Evolutionary conservation across 139 green algal species (phyloP).

Genomic region (Chlamydomonas asymmetrica): DNA sequence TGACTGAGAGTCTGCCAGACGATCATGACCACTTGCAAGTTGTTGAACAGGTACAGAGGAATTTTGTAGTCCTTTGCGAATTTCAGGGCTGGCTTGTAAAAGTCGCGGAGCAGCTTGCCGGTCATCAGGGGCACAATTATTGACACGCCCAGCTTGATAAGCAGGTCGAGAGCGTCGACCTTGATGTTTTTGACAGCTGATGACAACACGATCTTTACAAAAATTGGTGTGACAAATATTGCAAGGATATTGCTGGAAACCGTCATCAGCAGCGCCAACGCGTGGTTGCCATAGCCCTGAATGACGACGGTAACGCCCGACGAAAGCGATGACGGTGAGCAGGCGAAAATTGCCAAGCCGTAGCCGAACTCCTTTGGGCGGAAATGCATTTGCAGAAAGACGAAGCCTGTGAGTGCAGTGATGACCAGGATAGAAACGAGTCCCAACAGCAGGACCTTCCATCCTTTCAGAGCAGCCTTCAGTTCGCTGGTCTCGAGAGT

Average conservation of each 20-base stretch:
- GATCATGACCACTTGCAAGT: slow-evolving; percentile 61
- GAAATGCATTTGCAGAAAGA: slow-evolving; percentile 49
- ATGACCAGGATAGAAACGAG: slow-evolving; percentile 67
- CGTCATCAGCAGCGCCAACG: slow-evolving; percentile 81
- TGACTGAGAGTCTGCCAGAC: slow-evolving; percentile 71
- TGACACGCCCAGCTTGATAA: slow-evolving; percentile 79
- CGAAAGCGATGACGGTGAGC: slow-evolving; percentile 83
- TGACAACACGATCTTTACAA: slow-evolving; percentile 60
- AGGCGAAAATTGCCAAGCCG: slow-evolving; percentile 82
- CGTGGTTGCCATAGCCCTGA: slow-evolving; percentile 66
- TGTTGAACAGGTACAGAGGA: slow-evolving; percentile 59
- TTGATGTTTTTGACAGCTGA: slow-evolving; percentile 35
- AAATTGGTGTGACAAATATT: slow-evolving; percentile 71
- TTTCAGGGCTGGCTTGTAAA: slow-evolving; percentile 9
- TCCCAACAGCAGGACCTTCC: slow-evolving; percentile 53
- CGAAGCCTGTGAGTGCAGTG: slow-evolving; percentile 69
- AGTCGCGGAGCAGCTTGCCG: slow-evolving; percentile 65
- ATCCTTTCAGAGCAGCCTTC: slow-evolving; percentile 49
- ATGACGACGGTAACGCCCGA: slow-evolving; percentile 71
- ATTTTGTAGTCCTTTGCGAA: slow-evolving; percentile 54
- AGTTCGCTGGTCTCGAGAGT: slow-evolving; percentile 74
- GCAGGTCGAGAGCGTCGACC: slow-evolving; percentile 63
- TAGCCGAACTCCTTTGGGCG: slow-evolving; percentile 64
- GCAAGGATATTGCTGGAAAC: slow-evolving; percentile 78
- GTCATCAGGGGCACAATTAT: slow-evolving; percentile 69